phyloP scores from a whole-genome alignment of 2,329 filamentous ascomycete genomes.

The Fusarium beomiforme region DNA sequence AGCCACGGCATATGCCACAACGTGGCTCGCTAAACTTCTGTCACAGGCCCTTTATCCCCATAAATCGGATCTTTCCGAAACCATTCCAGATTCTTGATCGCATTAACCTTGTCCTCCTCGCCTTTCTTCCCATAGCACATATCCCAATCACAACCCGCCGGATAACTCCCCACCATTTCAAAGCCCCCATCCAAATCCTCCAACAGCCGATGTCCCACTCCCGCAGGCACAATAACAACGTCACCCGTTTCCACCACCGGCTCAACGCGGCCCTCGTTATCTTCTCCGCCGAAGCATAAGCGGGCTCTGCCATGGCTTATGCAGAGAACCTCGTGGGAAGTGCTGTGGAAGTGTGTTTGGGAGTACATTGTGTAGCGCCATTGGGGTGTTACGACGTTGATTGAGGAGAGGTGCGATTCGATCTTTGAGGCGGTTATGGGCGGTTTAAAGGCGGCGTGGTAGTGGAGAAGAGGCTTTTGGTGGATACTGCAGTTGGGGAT shows the following conservation, averaged over 20 bases:
- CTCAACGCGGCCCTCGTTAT: slow-evolving; percentile 67
- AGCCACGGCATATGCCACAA: background rate
- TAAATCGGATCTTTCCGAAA: slow-evolving; percentile 33
- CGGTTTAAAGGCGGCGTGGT: slow-evolving; percentile 65
- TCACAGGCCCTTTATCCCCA: slow-evolving; percentile 19
- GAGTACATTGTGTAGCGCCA: slow-evolving; percentile 77
- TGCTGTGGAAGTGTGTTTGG: slow-evolving; percentile 74
- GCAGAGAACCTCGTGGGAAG: slow-evolving; percentile 72
- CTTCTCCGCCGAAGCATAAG: slow-evolving; percentile 74
- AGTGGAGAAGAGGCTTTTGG: slow-evolving; percentile 71
- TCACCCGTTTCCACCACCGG: slow-evolving; percentile 66
- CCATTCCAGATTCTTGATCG: slow-evolving; percentile 19
- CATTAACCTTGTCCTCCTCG: slow-evolving; percentile 43
- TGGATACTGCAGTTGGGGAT: slow-evolving; percentile 74
- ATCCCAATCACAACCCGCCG: slow-evolving; percentile 67
- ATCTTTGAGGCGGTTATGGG: slow-evolving; percentile 58
- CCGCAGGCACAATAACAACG: slow-evolving; percentile 72
- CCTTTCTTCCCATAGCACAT: slow-evolving; percentile 74
- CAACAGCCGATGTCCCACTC: slow-evolving; percentile 71
- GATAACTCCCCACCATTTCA: slow-evolving; percentile 75
- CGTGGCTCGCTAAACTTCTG: background rate
- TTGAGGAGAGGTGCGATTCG: slow-evolving; percentile 62
- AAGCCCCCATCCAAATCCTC: slow-evolving; percentile 66
- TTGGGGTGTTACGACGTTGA: slow-evolving; percentile 68
- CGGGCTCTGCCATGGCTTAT: slow-evolving; percentile 66